phyloP scores from a whole-genome alignment of 2,329 filamentous ascomycete genomes.

The Calonectria honghensis region DNA sequence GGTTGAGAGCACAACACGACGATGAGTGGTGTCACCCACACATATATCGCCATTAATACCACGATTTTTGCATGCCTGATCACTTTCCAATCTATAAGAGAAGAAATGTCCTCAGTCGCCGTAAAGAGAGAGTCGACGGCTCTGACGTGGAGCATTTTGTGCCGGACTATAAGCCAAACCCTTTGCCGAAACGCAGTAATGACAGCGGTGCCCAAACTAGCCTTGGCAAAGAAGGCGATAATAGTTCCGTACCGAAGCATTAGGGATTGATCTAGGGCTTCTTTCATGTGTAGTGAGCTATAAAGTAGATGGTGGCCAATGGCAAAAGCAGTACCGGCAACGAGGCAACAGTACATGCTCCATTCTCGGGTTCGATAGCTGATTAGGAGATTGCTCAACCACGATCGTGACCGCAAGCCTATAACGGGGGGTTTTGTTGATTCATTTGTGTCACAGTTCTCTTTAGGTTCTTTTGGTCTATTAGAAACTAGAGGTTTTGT shows the following conservation, averaged over 20 bases:
- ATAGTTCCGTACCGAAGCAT: constrained; percentile 38
- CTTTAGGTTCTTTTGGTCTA: background rate
- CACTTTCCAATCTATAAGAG: background rate
- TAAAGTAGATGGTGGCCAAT: constrained; percentile 39
- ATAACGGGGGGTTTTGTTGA: background rate
- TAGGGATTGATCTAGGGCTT: background rate
- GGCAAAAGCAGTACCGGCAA: background rate
- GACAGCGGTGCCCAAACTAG: constrained; percentile 48
- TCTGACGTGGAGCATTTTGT: constrained; percentile 45
- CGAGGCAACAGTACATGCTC: constrained; percentile 30
- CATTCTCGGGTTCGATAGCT: constrained; percentile 11
- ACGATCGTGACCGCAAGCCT: background rate
- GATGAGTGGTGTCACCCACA: constrained; percentile 26
- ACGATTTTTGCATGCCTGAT: background rate
- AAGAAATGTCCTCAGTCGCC: constrained; percentile 16
- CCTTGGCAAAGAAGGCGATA: constrained; percentile 52
- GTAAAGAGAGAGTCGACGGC: constrained; percentile 38
- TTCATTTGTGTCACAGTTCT: background rate
- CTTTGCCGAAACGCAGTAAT: constrained; percentile 50
- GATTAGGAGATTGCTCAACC: background rate
- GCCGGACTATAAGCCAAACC: constrained; percentile 51
- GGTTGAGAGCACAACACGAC: constrained; percentile 19
- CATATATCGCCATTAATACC: constrained; percentile 28
- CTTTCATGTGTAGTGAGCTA: background rate
- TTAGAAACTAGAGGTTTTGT: background rate